Base-by-base conservation (phyloP, 164 flowering plant species). In the Amborella trichopoda region DNA sequence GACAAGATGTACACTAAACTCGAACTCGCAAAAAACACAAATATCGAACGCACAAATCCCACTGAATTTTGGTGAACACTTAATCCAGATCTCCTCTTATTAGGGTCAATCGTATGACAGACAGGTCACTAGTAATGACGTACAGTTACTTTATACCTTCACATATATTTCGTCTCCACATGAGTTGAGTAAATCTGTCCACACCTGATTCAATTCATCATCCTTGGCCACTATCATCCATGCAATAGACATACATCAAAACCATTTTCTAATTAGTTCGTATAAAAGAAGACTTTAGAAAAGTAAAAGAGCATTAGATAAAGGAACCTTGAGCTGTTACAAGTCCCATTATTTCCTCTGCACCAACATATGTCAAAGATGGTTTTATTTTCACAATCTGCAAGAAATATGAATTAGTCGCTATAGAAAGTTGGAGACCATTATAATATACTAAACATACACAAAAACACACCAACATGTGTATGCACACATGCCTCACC, bases 131-230 rank as follows among this genome's bases (percentile, higher is more conserved):
- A n/a, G n/a, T n/a, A n/a, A n/a, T n/a, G n/a, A n/a, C n/a, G n/a
- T n/a, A n/a, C n/a, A n/a, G n/a, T 26, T 33, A 12, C 12, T 28
- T 46, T 46, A 55, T 68, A 83, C 97, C 88, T 89, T 89, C 20
- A 89, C 71, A 46, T 91, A 91, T 68, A 91, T 91, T 69, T 91
- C 99, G 66, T 91, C 99, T 40, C 99, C 99, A 23, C 83, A 93
- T 40, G 90, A 87, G 63, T 91, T 67, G 28, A 91, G 74, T 48
- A 91, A 73, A 55, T 91, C 99, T 65, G 81, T 91, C 99, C 99
- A 91, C 16, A 91, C 99, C 46, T 71, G 80, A 68, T 83, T 91
- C 56, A 86, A 57, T 51, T 81, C 93, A 47, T 72, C 66, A 62
- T 77, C 74, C 69, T 80, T 83, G 17, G 86, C 80, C 67, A 91